A percentile compares a stretch with the other conserved stretches of the same genome.
These are phyloP conservation scores for Thelonectria blattea DNA, from an alignment of 2,329 filamentous ascomycete genomes.

Conservation along the genomic window DNA sequence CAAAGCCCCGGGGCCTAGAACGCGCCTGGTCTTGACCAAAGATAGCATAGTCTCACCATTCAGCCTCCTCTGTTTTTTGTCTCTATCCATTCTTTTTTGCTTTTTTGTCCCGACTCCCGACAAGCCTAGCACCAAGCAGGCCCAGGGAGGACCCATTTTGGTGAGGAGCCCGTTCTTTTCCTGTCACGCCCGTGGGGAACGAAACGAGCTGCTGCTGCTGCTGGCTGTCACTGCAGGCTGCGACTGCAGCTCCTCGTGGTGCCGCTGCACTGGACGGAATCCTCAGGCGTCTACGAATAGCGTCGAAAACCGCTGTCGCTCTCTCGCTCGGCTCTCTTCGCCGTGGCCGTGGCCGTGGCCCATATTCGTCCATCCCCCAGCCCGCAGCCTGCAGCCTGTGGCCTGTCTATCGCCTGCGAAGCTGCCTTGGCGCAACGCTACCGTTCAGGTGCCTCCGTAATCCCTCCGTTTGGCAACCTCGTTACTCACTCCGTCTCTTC, in stretches of 20 bases:
- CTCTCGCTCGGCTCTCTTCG: background rate
- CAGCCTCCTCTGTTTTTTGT: background rate
- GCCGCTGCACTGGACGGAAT: background rate
- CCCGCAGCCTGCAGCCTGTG: too few species aligned
- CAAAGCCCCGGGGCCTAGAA: background rate
- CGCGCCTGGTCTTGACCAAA: background rate
- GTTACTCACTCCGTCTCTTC: background rate
- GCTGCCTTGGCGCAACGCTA: background rate
- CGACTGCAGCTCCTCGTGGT: slow-evolving; percentile 4
- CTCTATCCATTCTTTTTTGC: slow-evolving; percentile 1
- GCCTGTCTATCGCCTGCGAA: background rate
- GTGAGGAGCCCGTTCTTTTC: background rate
- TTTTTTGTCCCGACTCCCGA: slow-evolving; percentile 7
- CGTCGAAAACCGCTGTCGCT: background rate
- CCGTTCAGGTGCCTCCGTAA: background rate
- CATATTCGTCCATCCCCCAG: too few species aligned
- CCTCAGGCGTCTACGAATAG: background rate
- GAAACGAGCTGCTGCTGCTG: background rate
- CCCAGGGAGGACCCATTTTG: background rate
- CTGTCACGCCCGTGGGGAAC: slow-evolving; percentile 4
- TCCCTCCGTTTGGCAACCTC: background rate
- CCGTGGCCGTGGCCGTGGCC: too few species aligned
- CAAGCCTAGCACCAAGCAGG: background rate
- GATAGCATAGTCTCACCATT: background rate
- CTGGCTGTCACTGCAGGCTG: background rate